These are phyloP conservation scores for Melanomma pulvis-pyrius DNA, from an alignment of 495 filamentous ascomycete genomes.

Conservation along the genomic window DNA sequence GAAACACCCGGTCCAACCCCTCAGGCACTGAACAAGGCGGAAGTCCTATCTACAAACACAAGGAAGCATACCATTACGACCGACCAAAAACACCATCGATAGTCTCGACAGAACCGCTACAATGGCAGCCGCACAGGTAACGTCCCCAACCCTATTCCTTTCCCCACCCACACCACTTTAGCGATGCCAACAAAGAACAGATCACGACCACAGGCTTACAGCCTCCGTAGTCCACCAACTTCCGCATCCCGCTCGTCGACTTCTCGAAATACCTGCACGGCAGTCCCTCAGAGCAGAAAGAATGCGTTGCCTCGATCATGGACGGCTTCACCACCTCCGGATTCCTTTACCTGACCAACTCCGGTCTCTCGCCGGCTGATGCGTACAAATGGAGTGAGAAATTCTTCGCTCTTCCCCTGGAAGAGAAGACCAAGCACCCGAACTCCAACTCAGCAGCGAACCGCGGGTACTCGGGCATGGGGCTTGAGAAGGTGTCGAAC, in stretches of 20 bases:
- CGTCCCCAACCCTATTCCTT: background rate
- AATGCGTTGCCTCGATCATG: conserved; percentile 15
- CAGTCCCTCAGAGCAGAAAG: conserved; percentile 1
- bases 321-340: conserved; percentile 14
- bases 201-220: background rate
- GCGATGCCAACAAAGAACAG: conserved; percentile 8
- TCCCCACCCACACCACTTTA: background rate
- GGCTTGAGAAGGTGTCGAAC: conserved; percentile 14
- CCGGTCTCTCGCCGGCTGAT: conserved; percentile 1
- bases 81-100: too few species aligned
- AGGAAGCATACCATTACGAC: too few species aligned
- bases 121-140: too few species aligned
- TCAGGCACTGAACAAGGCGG: too few species aligned
- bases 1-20: background rate
- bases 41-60: too few species aligned
- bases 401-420: conserved; percentile 6
- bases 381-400: conserved; percentile 9
- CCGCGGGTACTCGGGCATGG: conserved; percentile 44
- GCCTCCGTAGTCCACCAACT: background rate
- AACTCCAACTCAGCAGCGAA: conserved; percentile 57
- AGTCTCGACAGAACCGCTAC: too few species aligned
- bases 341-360: conserved; percentile 18
- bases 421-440: conserved; percentile 18
- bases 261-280: conserved; percentile 17
- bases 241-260: conserved; percentile 16